Evolutionary conservation across 2,329 filamentous ascomycete genomes (phyloP).

Genomic region (Microcyclosporella mali): DNA sequence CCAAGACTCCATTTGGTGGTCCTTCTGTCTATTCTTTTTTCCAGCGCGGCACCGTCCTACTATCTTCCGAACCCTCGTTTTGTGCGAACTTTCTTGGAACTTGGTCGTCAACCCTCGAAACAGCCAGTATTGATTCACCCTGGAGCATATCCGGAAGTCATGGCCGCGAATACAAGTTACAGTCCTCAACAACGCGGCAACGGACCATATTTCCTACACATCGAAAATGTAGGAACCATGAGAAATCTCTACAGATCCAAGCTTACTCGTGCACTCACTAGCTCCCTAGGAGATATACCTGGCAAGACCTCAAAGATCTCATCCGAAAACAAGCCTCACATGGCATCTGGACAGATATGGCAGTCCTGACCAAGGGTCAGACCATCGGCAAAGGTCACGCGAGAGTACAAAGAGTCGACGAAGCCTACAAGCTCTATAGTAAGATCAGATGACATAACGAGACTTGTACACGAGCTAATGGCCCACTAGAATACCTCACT

Average conservation of each 20-base stretch:
- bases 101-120: background rate
- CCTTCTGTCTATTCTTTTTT: too few relatives aligned
- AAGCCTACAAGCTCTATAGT: constrained; percentile 26
- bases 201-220: constrained; percentile 16
- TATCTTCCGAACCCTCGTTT: background rate
- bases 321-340: constrained; percentile 24
- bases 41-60: too few relatives aligned
- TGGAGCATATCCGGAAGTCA: constrained; percentile 6
- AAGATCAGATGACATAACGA: constrained; percentile 1
- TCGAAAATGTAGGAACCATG: constrained; percentile 17
- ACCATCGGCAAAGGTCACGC: constrained; percentile 21
- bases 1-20: too few relatives aligned
- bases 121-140: constrained; percentile 2
- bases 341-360: constrained; percentile 28
- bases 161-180: constrained; percentile 1
- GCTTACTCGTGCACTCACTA: constrained; percentile 10
- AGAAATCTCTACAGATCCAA: background rate
- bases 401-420: constrained; percentile 20
- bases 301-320: constrained; percentile 30
- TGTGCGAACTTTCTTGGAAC: background rate
- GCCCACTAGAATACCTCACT: constrained; percentile 22
- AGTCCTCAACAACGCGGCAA: background rate
- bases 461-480: constrained; percentile 5
- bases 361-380: constrained; percentile 17
- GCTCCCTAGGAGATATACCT: constrained; percentile 27